Conservation (phyloP, 495 filamentous ascomycete species). For the Annulohypoxylon moriforme region DNA sequence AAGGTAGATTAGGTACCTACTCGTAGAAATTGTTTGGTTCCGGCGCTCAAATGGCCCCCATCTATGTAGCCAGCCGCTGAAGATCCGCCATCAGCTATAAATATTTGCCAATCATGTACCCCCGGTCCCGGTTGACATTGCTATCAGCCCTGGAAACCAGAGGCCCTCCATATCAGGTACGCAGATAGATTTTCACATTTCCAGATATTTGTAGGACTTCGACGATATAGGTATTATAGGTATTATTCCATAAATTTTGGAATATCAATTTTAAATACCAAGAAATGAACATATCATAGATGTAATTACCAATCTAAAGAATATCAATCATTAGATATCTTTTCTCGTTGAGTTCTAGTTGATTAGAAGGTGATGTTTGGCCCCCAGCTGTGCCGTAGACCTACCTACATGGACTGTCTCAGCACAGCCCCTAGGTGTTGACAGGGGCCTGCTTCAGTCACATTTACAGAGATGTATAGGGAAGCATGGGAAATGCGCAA, state of each 20-base stretch:
- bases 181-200: too few species aligned
- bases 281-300: too few species aligned
- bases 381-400: background rate
- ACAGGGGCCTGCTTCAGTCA: background rate
- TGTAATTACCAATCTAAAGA: too few species aligned
- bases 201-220: too few species aligned
- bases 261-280: too few species aligned
- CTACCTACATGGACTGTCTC: background rate
- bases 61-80: background rate
- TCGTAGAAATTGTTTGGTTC: background rate
- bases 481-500: background rate
- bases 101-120: background rate
- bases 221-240: too few species aligned
- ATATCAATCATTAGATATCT: too few species aligned
- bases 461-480: background rate
- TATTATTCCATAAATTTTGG: too few species aligned
- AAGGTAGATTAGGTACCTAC: background rate
- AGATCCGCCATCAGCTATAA: slow-evolving; percentile 1
- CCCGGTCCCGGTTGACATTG: background rate
- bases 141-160: background rate
- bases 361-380: background rate
- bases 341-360: too few species aligned
- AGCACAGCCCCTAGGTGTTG: background rate
- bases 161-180: background rate
- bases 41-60: background rate